Base-by-base conservation (phyloP, 2,329 filamentous ascomycete genomes). In the Cercospora nicotianae region DNA sequence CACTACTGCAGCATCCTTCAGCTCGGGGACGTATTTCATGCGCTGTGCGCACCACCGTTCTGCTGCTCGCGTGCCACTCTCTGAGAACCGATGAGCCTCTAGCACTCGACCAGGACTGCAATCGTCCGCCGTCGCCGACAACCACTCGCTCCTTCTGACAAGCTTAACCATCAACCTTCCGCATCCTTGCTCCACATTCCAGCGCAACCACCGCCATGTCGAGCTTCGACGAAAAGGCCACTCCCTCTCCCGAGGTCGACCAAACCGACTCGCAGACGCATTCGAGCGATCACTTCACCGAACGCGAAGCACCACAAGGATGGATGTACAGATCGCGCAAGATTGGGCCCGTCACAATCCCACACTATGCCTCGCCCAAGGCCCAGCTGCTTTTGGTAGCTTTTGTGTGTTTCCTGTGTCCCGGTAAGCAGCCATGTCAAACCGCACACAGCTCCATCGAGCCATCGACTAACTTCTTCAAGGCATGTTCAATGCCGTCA, bases 351-450 rank as follows among this genome's bases (percentile, higher is more conserved):
- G 74, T 79, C 75, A 80, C 73, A 36, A 70, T 85, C 58, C 82
- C 83, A 31, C 84, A 80, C 79, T 84, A 82, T 75, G 83, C 83
- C 65, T 83, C 81, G 62, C 83, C 83, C 23, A 78, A 81, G 26
- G 74, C 79, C 12, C 83, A 85, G 76, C 78, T 85, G 42, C 70
- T 83, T 61, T 79, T 85, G 59, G 83, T 85, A 31, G 81, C 83
- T 51, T 79, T 85, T 53, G 83, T 85, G 63, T 85, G 83, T 79
- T 85, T 85, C 80, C 74, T 85, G 75, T 85, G 83, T 71, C 83
- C 83, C 57, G 83, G 77, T 79, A 69, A 72, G 75, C 64, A 60
- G 58, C 59, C 59, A 31, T 42, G 13, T 12, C 53, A 8, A 57
- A 59, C 45, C 59, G 53, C 33, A 26, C 18, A 26, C 42, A 39